phyloP scores from a whole-genome alignment of 495 filamentous ascomycete species.

The Stereocaulon alpinum region DNA sequence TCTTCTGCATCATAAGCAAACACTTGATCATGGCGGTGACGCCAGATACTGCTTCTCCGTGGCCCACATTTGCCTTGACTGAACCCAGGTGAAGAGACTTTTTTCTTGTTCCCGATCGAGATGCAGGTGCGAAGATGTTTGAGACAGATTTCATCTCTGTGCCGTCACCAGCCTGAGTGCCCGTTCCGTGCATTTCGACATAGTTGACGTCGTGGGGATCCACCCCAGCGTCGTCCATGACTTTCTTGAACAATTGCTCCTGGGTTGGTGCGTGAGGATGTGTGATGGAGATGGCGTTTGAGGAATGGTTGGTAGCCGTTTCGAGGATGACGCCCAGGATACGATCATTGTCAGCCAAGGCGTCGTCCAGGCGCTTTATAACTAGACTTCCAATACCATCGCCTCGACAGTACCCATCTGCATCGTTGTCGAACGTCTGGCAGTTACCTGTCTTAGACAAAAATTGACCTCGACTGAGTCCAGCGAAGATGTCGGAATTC shows the following conservation, averaged over 20 bases:
- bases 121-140: conserved; percentile 66
- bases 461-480: conserved; percentile 75
- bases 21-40: conserved; percentile 77
- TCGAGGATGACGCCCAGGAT: conserved; percentile 63
- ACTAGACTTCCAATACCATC: conserved; percentile 66
- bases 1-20: conserved; percentile 77
- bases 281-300: conserved; percentile 74
- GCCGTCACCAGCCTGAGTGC: conserved; percentile 72
- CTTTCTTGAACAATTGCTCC: conserved; percentile 53
- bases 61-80: conserved; percentile 80
- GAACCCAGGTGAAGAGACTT: conserved; percentile 74
- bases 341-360: conserved; percentile 63
- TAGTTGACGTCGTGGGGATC: conserved; percentile 69
- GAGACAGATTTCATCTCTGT: conserved; percentile 72
- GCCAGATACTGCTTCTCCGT: conserved; percentile 82
- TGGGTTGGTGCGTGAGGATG: conserved; percentile 69
- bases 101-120: conserved; percentile 51
- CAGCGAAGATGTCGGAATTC: conserved; percentile 76
- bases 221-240: conserved; percentile 58
- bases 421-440: conserved; percentile 70
- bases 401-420: conserved; percentile 73
- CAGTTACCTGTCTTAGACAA: conserved; percentile 64
- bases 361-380: conserved; percentile 71
- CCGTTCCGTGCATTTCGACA: conserved; percentile 86
- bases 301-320: conserved; percentile 67